Evolutionary conservation across 352 stramenopile species (phyloP).

Genomic region (Phytophthora fragariae): DNA sequence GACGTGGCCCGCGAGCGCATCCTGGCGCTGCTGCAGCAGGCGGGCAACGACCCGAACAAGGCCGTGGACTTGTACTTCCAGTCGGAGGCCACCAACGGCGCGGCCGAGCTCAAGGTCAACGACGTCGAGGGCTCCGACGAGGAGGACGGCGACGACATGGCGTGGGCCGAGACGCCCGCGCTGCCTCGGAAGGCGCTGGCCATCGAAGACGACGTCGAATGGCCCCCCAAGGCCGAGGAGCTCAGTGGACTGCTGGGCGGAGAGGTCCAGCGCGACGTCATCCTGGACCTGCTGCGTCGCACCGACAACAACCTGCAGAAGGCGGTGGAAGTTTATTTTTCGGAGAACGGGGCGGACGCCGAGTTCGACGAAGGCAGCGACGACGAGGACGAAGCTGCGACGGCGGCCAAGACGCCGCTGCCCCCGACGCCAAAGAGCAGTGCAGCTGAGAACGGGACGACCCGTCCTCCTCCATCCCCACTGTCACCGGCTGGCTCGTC

Average conservation of each 20-base stretch:
- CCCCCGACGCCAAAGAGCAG: conserved; percentile 10
- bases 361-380: conserved; percentile 57
- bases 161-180: conserved; percentile 32
- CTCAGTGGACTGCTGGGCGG: conserved; percentile 79
- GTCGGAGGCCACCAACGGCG: conserved; percentile 51
- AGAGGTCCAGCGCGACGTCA: conserved; percentile 61
- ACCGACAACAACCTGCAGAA: conserved; percentile 82
- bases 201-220: conserved; percentile 32
- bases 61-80: conserved; percentile 86
- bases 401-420: conserved; percentile 30
- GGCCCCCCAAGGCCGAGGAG: conserved; percentile 58
- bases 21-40: conserved; percentile 63
- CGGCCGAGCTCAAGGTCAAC: conserved; percentile 48
- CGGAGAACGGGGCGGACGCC: conserved; percentile 56
- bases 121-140: conserved; percentile 61
- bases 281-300: conserved; percentile 62
- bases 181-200: conserved; percentile 17
- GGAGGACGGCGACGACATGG: conserved; percentile 36
- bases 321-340: conserved; percentile 84
- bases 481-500: conserved; percentile 17
- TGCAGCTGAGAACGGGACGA: conserved; percentile 20
- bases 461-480: conserved; percentile 1
- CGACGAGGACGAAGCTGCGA: conserved; percentile 46
- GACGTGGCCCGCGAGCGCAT: conserved; percentile 74
- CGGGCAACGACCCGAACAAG: conserved; percentile 83